Percentiles rank a stretch among this genome's conserved stretches.
Conservation (phyloP, 2,329 filamentous ascomycete genomes). For the Cladophialophora exuberans region DNA sequence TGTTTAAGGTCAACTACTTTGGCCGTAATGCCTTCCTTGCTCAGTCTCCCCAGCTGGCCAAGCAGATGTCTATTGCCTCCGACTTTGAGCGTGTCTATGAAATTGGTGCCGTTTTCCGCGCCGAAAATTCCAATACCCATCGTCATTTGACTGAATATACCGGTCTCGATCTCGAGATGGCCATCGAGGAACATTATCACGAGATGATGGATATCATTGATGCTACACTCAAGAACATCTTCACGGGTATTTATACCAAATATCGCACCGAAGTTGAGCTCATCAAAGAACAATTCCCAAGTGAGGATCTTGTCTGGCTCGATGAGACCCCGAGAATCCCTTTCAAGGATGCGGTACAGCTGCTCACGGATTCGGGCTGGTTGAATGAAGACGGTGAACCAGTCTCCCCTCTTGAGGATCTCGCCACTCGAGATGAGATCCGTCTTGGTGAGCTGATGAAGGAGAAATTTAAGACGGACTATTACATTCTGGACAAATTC, state of each 20-base stretch:
- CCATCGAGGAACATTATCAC: slow-evolving; percentile 84
- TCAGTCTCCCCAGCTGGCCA: slow-evolving; percentile 87
- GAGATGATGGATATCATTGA: slow-evolving; percentile 82
- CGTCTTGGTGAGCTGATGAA: slow-evolving; percentile 81
- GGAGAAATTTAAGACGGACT: slow-evolving; percentile 84
- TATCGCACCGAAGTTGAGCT: slow-evolving; percentile 74
- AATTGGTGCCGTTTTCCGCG: slow-evolving; percentile 86
- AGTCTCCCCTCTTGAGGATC: slow-evolving; percentile 73
- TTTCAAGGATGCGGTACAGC: slow-evolving; percentile 76
- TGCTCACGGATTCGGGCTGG: slow-evolving; percentile 80
- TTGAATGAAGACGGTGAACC: slow-evolving; percentile 74
- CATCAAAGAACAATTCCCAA: slow-evolving; percentile 82
- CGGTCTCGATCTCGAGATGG: slow-evolving; percentile 90
- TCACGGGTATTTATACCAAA: slow-evolving; percentile 70
- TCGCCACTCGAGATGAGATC: slow-evolving; percentile 84
- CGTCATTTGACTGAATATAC: slow-evolving; percentile 94
- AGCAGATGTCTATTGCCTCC: slow-evolving; percentile 88
- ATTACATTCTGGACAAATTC: slow-evolving; percentile 94
- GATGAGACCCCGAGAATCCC: slow-evolving; percentile 81
- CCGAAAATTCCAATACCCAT: slow-evolving; percentile 94
- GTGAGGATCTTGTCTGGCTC: slow-evolving; percentile 82
- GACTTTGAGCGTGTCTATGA: slow-evolving; percentile 91
- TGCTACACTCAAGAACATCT: slow-evolving; percentile 77
- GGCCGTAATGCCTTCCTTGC: slow-evolving; percentile 83
- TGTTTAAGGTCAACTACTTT: slow-evolving; percentile 93